Evolutionary conservation across 148 eudicot genomes (phyloP).

Genomic region (Camellia granthamiana): DNA sequence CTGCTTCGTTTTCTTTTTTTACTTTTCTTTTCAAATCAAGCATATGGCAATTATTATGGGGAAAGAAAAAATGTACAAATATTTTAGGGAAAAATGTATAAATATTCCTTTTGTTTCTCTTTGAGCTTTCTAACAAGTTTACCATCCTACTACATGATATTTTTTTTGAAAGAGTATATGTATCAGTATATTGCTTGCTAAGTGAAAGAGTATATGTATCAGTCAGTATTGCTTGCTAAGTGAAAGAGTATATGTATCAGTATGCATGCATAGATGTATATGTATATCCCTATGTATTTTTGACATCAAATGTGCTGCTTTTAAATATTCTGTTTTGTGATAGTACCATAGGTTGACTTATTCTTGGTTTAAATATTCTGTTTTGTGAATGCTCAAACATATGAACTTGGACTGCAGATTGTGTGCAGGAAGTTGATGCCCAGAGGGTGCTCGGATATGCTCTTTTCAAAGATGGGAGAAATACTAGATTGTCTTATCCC

Average conservation of each 20-base stretch:
- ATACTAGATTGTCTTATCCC: too few species aligned
- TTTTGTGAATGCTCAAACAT: too few species aligned
- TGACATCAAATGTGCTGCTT: neutral
- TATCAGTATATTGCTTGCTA: neutral
- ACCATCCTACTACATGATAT: neutral
- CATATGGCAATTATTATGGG: neutral
- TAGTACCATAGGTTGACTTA: neutral
- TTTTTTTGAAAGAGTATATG: too few species aligned
- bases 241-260: neutral
- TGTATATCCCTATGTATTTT: neutral
- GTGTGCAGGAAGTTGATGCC: too few species aligned
- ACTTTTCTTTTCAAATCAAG: too few species aligned
- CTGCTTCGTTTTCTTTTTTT: too few species aligned
- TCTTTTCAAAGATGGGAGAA: too few species aligned
- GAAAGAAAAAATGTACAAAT: neutral
- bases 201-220: neutral
- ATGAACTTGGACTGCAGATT: too few species aligned
- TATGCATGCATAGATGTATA: too few species aligned
- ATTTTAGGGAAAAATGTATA: too few species aligned
- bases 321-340: neutral
- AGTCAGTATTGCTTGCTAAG: neutral
- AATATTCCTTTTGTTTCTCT: neutral
- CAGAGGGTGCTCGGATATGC: too few species aligned
- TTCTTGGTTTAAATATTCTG: neutral
- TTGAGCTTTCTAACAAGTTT: neutral